Evolutionary conservation across 2,329 filamentous ascomycete genomes (phyloP).

Genomic region (Fusarium sp.): DNA sequence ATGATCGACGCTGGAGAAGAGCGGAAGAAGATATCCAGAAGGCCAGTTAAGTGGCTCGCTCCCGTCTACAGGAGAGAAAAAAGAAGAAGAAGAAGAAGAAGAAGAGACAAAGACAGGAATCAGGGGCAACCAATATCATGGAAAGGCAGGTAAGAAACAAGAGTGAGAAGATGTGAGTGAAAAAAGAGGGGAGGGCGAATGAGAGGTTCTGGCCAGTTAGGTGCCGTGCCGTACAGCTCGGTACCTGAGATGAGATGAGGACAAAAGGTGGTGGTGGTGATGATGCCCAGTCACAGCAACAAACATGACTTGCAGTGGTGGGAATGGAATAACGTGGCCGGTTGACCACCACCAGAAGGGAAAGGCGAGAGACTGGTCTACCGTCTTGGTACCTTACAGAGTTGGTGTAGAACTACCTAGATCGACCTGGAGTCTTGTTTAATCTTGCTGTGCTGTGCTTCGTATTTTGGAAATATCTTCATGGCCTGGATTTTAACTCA

Average conservation of each 20-base stretch:
- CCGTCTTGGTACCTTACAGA: slow-evolving; percentile 19
- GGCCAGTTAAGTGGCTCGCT: not conserved
- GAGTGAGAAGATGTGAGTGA: not conserved
- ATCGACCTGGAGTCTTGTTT: slow-evolving; percentile 1
- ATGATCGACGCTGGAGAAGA: slow-evolving; percentile 25
- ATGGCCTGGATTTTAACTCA: slow-evolving; percentile 2
- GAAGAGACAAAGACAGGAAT: slow-evolving; percentile 24
- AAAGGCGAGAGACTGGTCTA: not conserved
- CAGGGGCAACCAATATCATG: too few relatives aligned
- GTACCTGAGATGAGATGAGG: slow-evolving; percentile 31
- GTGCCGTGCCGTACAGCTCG: slow-evolving; percentile 7
- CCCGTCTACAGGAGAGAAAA: not conserved
- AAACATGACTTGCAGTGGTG: not conserved
- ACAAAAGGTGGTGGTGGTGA: slow-evolving; percentile 5
- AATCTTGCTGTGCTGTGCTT: not conserved
- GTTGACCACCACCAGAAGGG: slow-evolving; percentile 1
- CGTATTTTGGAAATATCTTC: slow-evolving; percentile 9
- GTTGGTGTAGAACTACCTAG: slow-evolving; percentile 25
- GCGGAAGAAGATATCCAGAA: slow-evolving; percentile 18
- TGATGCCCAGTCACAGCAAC: slow-evolving; percentile 23
- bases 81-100: not conserved
- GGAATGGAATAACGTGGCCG: slow-evolving; percentile 37
- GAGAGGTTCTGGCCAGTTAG: not conserved
- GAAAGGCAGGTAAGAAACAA: slow-evolving; percentile 18
- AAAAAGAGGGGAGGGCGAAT: slow-evolving; percentile 17